phyloP scores from a whole-genome alignment of 345 rosid species.

The Populus deltoides region DNA sequence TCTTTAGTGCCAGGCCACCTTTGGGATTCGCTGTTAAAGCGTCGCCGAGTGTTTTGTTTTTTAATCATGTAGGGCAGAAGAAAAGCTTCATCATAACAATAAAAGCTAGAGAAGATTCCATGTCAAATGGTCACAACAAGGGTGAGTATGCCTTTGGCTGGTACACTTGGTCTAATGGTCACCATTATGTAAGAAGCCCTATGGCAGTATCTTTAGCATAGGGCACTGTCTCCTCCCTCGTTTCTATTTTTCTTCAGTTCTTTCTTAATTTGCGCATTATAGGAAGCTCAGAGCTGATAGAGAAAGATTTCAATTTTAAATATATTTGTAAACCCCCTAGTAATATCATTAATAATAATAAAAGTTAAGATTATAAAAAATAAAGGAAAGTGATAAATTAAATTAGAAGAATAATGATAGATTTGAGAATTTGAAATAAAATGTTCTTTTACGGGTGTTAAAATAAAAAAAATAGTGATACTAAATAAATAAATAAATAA shows the following conservation, averaged over 20 bases:
- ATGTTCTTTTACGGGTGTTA: too few relatives aligned
- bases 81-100: constrained; percentile 50
- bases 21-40: constrained; percentile 43
- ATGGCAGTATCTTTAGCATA: constrained; percentile 53
- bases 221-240: neutral
- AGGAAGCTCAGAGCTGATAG: neutral
- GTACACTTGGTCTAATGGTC: constrained; percentile 62
- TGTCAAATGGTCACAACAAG: constrained; percentile 12
- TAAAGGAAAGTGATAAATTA: too few relatives aligned
- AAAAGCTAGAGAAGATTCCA: neutral
- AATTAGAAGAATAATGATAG: too few relatives aligned
- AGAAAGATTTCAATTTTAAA: neutral
- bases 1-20: constrained; percentile 43
- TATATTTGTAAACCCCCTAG: neutral
- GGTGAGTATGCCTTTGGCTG: constrained; percentile 63
- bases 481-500: too few relatives aligned
- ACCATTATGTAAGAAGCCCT: constrained; percentile 65
- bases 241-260: neutral
- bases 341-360: too few relatives aligned
- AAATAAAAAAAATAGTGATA: too few relatives aligned
- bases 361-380: too few relatives aligned
- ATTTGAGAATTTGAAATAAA: too few relatives aligned
- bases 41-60: constrained; percentile 45
- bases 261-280: neutral
- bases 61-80: constrained; percentile 46